Evolutionary conservation across 2,329 filamentous ascomycete species (phyloP).

Genomic region (Talaromyces pinophilus): DNA sequence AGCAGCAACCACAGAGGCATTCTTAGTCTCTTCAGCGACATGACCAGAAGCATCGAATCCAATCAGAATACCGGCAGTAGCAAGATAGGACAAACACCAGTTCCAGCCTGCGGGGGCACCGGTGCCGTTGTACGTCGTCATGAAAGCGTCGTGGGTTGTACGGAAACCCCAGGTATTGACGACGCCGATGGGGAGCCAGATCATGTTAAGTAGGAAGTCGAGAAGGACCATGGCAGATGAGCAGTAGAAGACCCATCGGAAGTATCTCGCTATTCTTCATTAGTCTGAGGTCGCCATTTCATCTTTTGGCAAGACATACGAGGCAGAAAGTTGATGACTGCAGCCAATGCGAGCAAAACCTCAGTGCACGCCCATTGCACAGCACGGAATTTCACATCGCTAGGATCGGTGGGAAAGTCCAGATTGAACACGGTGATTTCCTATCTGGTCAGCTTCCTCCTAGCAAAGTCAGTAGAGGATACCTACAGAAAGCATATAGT

Average conservation of each 20-base stretch:
- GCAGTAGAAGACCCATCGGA: slow-evolving; percentile 54
- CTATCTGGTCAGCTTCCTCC: slow-evolving; percentile 31
- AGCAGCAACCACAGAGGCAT: slow-evolving; percentile 58
- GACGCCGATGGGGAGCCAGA: slow-evolving; percentile 62
- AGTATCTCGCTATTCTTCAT: slow-evolving; percentile 42
- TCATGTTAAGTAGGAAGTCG: slow-evolving; percentile 61
- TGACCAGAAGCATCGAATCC: slow-evolving; percentile 64
- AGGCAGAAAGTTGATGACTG: slow-evolving; percentile 53
- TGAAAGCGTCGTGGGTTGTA: slow-evolving; percentile 60
- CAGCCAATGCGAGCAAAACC: slow-evolving; percentile 53
- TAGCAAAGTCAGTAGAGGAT: slow-evolving; percentile 25
- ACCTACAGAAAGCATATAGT: slow-evolving; percentile 56
- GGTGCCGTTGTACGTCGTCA: slow-evolving; percentile 61
- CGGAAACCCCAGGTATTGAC: slow-evolving; percentile 60
- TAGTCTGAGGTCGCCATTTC: not conserved
- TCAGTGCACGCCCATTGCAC: slow-evolving; percentile 63
- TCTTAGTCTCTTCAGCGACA: slow-evolving; percentile 63
- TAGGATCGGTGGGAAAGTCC: slow-evolving; percentile 56
- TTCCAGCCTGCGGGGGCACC: slow-evolving; percentile 61
- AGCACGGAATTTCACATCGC: slow-evolving; percentile 59
- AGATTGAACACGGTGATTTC: slow-evolving; percentile 61
- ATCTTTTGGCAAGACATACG: slow-evolving; percentile 35
- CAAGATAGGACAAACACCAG: slow-evolving; percentile 63
- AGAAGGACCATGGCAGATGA: slow-evolving; percentile 56
- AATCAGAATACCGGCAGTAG: slow-evolving; percentile 62